phyloP scores from a whole-genome alignment of 495 filamentous ascomycete species.

The Penicillium ochrochloron region DNA sequence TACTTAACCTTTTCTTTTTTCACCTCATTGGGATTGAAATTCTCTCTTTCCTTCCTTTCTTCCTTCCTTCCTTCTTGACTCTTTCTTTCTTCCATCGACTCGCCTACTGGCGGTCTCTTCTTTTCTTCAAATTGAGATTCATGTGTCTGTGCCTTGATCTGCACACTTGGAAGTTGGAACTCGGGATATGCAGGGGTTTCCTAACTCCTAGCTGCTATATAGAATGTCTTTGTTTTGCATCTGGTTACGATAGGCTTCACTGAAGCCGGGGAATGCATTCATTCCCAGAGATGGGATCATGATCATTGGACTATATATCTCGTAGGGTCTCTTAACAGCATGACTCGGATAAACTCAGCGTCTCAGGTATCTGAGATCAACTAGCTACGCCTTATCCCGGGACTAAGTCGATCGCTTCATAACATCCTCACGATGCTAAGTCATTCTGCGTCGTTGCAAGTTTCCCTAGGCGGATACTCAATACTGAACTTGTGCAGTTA shows the following conservation, averaged over 20 bases:
- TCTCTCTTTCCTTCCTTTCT: too few species aligned
- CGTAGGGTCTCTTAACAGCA: background rate
- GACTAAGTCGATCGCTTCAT: background rate
- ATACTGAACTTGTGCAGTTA: too few species aligned
- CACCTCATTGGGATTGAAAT: background rate
- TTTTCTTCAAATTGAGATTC: background rate
- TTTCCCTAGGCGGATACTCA: background rate
- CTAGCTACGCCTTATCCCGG: background rate
- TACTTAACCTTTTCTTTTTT: background rate
- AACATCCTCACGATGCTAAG: background rate
- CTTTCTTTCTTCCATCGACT: background rate
- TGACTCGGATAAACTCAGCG: too few species aligned
- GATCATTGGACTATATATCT: background rate
- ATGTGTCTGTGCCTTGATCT: background rate
- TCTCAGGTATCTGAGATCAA: background rate
- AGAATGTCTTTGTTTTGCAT: slow-evolving; percentile 11
- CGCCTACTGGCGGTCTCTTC: background rate
- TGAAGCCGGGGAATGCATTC: slow-evolving; percentile 5
- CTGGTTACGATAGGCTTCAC: background rate
- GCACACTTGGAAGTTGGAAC: background rate
- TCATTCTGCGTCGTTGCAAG: background rate
- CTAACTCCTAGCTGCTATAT: background rate
- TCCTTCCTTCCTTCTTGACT: background rate
- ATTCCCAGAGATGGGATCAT: background rate
- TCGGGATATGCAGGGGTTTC: background rate